A percentile compares a stretch with the other conserved stretches of the same genome.
These are phyloP conservation scores for Saturnispora silvae DNA, from an alignment of 805 yeast species.

Conservation along the genomic window DNA sequence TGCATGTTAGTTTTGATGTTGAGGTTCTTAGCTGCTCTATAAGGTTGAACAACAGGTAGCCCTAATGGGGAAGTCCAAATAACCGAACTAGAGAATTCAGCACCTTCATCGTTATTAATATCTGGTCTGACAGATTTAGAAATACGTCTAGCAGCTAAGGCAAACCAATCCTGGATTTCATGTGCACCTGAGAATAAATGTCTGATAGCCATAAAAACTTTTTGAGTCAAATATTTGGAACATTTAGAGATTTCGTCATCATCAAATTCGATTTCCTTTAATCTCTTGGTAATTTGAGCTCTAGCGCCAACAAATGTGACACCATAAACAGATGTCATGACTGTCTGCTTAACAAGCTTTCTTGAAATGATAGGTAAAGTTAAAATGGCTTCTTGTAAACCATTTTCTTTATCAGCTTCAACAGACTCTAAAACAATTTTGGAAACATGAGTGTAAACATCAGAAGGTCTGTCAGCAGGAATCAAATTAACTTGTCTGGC, in stretches of 20 bases:
- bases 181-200: slow-evolving; percentile 89
- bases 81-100: slow-evolving; percentile 71
- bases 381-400: slow-evolving; percentile 42
- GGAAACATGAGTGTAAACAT: slow-evolving; percentile 67
- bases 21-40: slow-evolving; percentile 55
- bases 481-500: slow-evolving; percentile 68
- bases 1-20: slow-evolving; percentile 77
- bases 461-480: slow-evolving; percentile 66
- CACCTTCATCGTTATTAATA: slow-evolving; percentile 41
- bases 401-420: slow-evolving; percentile 41
- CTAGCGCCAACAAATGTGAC: slow-evolving; percentile 92
- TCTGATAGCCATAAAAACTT: slow-evolving; percentile 75
- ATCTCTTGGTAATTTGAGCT: slow-evolving; percentile 73
- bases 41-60: slow-evolving; percentile 94
- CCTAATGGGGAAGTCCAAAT: slow-evolving; percentile 98
- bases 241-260: slow-evolving; percentile 26
- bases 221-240: slow-evolving; percentile 59
- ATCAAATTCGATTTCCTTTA: slow-evolving; percentile 45
- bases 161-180: slow-evolving; percentile 92
- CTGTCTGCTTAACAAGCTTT: slow-evolving; percentile 92
- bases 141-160: slow-evolving; percentile 71
- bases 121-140: slow-evolving; percentile 68
- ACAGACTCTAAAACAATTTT: slow-evolving; percentile 47
- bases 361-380: slow-evolving; percentile 60
- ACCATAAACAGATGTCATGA: slow-evolving; percentile 97